phyloP scores from a whole-genome alignment of 768 basidiomycete genomes.

The Boletus vermiculosoides region DNA sequence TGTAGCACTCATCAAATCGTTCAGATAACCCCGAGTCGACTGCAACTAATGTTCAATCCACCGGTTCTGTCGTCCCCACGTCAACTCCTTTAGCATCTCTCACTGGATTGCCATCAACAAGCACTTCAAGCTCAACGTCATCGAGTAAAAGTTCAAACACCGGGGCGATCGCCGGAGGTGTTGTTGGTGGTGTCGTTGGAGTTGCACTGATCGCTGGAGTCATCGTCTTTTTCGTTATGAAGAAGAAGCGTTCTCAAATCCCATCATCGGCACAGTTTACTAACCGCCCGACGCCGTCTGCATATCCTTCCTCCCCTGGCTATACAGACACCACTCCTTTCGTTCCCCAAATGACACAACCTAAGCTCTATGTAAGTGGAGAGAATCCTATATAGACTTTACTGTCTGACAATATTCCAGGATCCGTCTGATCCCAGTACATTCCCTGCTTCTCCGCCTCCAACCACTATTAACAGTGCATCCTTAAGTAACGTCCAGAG shows the following conservation, averaged over 20 bases:
- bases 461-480: conserved; percentile 10
- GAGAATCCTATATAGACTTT: not conserved
- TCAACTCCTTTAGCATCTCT: conserved; percentile 17
- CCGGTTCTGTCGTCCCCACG: conserved; percentile 13
- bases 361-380: conserved; percentile 31
- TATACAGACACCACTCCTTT: conserved; percentile 14
- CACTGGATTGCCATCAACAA: conserved; percentile 9
- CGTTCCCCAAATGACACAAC: conserved; percentile 21
- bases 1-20: not conserved
- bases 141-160: conserved; percentile 31
- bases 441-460: conserved; percentile 33
- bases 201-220: conserved; percentile 41
- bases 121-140: not conserved
- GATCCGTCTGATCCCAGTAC: conserved; percentile 39
- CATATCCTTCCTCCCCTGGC: conserved; percentile 1
- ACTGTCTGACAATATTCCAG: conserved; percentile 20
- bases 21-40: conserved; percentile 46
- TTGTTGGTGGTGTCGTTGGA: conserved; percentile 62
- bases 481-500: conserved; percentile 8
- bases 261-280: conserved; percentile 19
- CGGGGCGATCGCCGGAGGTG: conserved; percentile 61
- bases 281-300: not conserved
- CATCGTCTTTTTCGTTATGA: conserved; percentile 40
- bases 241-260: conserved; percentile 26
- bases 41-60: conserved; percentile 33